Base-by-base conservation (phyloP, 805 yeast genomes). In the Ascoidea tarda region DNA sequence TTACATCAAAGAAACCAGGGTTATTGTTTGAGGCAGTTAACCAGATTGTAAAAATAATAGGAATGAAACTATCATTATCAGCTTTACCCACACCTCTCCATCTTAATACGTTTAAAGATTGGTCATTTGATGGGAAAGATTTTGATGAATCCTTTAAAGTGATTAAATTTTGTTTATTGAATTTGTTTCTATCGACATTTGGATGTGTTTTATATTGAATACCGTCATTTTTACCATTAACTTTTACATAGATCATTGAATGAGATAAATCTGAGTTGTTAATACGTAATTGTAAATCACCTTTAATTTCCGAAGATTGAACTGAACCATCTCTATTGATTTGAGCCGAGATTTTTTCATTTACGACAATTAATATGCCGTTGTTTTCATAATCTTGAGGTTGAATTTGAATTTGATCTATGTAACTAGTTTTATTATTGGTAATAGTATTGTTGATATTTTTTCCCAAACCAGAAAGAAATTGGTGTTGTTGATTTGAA, bases 131-230 rank as follows among this genome's bases (percentile, higher is more conserved):
- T 46, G 98, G 98, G 78, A 93, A 90, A 44, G 89, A 78, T 63
- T 87, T 87, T 49, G 75, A 63, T 52, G 79, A 71, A 65, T 90
- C 95, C 64, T 86, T 87, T 62, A 90, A 76, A 0, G 84, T 84
- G 61, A 93, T 80, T 47, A 76, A 67, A 54, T 76, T 72, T 14
- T 72, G 66, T 12, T 75, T 64, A 48, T 76, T 73, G 66, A 91
- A 93, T 62, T 78, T 67, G 47, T 70, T 71, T 62, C 86, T 83
- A 69, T 93, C 97, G 58, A 93, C 95, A 65, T 91, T 90, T 57
- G 99, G 99, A 72, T 93, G 96, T 14, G 98, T 89, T 68, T 90
- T 90, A 72, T 78, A 93, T 63, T 84, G 89, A 49, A 81, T 71
- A 70, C 79, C 66, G 46, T 72, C 66, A 47, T 71, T 68, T 33